Conservation (phyloP, 805 yeast species). For the Wickerhamiella occidentalis region DNA sequence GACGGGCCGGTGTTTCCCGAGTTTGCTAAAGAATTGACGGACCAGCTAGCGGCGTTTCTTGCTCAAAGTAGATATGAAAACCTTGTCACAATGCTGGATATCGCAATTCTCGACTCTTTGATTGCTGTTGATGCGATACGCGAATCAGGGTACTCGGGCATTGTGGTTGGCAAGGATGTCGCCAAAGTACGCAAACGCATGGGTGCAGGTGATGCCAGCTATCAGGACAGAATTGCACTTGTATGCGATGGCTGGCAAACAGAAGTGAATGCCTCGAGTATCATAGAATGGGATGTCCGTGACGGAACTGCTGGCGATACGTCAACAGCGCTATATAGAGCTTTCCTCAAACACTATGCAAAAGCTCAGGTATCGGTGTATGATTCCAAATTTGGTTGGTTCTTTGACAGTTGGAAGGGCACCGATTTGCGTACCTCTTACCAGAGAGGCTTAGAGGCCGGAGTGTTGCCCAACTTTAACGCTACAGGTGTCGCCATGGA, state of each 20-base stretch:
- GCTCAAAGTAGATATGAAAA: conserved; percentile 49
- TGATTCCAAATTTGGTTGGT: conserved; percentile 26
- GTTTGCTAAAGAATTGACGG: conserved; percentile 41
- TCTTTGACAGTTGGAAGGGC: neutral
- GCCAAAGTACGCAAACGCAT: neutral
- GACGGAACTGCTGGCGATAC: conserved; percentile 29
- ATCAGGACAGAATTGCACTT: conserved; percentile 75
- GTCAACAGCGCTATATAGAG: conserved; percentile 46
- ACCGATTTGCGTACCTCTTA: neutral
- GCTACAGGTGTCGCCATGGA: neutral
- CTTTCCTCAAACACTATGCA: conserved; percentile 48
- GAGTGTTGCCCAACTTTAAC: conserved; percentile 8
- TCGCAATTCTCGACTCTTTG: conserved; percentile 34
- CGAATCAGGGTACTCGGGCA: conserved; percentile 38
- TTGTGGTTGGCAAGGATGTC: conserved; percentile 72
- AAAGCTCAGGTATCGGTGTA: conserved; percentile 77
- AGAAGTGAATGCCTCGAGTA: conserved; percentile 26
- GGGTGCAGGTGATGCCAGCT: conserved; percentile 38
- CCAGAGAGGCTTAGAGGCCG: neutral
- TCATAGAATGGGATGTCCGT: conserved; percentile 20
- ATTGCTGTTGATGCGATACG: conserved; percentile 70
- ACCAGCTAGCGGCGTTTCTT: conserved; percentile 47
- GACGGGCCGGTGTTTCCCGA: conserved; percentile 31
- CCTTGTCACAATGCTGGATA: conserved; percentile 48
- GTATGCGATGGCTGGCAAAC: conserved; percentile 63